Evolutionary conservation across 768 basidiomycete genomes (phyloP).

Genomic region (Boletus edulis): DNA sequence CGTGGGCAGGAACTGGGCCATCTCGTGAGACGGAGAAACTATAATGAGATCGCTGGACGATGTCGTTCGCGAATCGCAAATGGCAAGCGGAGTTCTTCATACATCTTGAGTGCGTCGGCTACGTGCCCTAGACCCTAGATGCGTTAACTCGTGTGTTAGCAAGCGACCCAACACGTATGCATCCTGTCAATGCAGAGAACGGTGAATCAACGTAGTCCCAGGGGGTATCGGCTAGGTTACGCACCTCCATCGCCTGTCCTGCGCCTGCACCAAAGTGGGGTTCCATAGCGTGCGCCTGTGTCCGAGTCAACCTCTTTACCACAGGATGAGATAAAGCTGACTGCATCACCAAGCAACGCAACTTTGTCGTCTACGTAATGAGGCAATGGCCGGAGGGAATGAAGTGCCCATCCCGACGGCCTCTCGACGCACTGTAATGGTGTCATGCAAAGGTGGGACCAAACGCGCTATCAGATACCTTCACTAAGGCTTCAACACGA

Average conservation of each 20-base stretch:
- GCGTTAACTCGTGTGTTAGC: slow-evolving; percentile 23
- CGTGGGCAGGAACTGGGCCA: background rate
- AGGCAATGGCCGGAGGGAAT: slow-evolving; percentile 38
- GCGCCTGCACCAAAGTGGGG: slow-evolving; percentile 49
- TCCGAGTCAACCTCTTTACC: background rate
- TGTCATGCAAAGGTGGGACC: background rate
- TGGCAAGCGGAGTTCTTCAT: slow-evolving; percentile 33
- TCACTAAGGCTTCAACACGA: slow-evolving; percentile 2
- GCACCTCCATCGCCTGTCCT: slow-evolving; percentile 50
- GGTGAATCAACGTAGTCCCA: background rate
- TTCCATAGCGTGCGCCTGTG: slow-evolving; percentile 45
- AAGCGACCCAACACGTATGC: slow-evolving; percentile 30
- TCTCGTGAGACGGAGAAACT: slow-evolving; percentile 10
- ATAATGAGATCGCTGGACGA: slow-evolving; percentile 24
- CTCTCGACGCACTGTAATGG: slow-evolving; percentile 31
- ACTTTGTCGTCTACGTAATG: slow-evolving; percentile 38
- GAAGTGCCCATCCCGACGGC: slow-evolving; percentile 44
- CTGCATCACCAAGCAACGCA: slow-evolving; percentile 49
- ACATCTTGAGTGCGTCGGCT: slow-evolving; percentile 26
- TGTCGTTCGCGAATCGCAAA: slow-evolving; percentile 24
- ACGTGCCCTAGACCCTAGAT: slow-evolving; percentile 25
- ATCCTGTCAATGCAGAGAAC: slow-evolving; percentile 15
- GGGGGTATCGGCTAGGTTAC: background rate
- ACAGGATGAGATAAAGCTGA: slow-evolving; percentile 14
- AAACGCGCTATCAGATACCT: background rate